Conservation (phyloP, 2,329 filamentous ascomycete genomes). For the Trichophyton equinum region DNA sequence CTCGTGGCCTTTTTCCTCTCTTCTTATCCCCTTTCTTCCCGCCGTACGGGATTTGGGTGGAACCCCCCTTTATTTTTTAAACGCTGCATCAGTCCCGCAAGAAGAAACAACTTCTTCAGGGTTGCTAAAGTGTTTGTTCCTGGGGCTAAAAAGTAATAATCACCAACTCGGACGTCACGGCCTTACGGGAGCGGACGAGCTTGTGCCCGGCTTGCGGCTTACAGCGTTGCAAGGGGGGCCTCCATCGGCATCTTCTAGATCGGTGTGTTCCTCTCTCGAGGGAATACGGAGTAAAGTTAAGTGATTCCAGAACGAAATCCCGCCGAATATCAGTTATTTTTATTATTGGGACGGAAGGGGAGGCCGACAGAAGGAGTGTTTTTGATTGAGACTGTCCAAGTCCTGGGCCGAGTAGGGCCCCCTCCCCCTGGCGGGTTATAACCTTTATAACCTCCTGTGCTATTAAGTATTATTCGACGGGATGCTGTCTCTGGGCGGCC, state of each 20-base stretch:
- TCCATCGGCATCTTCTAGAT: not conserved
- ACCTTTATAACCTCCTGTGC: not conserved
- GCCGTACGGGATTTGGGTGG: not conserved
- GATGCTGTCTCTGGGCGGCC: not conserved
- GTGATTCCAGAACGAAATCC: too few species aligned
- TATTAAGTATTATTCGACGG: not conserved
- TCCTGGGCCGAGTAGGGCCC: not conserved
- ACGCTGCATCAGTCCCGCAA: slow-evolving; percentile 1
- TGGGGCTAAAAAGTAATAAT: not conserved
- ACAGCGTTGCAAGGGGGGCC: not conserved
- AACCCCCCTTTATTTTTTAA: not conserved
- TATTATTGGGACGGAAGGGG: too few species aligned
- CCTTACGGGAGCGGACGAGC: not conserved
- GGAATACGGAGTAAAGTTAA: too few species aligned
- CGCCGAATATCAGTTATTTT: too few species aligned
- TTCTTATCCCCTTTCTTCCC: not conserved
- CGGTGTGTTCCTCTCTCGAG: too few species aligned
- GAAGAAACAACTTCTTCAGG: not conserved
- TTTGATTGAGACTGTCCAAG: not conserved
- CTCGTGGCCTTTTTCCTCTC: not conserved
- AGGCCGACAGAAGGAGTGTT: not conserved
- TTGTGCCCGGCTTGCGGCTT: not conserved
- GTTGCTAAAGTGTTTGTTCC: slow-evolving; percentile 4
- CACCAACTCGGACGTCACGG: not conserved
- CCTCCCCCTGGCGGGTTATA: too few species aligned